Percentiles rank a stretch among this genome's conserved stretches.
Conservation (phyloP, 2,329 filamentous ascomycete genomes). For the Helicocarpus griseus region DNA sequence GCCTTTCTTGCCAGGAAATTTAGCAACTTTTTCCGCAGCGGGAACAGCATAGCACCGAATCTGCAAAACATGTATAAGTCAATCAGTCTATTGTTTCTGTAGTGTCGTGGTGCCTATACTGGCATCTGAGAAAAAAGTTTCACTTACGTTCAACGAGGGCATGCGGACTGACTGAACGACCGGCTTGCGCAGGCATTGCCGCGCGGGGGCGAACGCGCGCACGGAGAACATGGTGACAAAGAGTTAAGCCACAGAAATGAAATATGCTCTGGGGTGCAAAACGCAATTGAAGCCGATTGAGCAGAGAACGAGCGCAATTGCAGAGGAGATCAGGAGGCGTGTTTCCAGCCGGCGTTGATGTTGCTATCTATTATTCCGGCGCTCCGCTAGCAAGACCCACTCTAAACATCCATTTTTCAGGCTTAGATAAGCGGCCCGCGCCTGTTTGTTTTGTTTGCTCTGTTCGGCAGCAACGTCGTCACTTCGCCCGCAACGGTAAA, state of each 20-base stretch:
- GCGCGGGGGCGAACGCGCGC: conserved; percentile 66
- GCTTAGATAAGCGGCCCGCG: background rate
- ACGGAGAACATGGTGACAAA: conserved; percentile 65
- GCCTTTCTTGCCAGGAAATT: conserved; percentile 87
- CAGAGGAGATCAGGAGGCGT: background rate
- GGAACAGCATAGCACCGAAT: conserved; percentile 51
- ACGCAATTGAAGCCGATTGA: background rate
- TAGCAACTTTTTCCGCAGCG: conserved; percentile 64
- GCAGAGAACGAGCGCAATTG: background rate
- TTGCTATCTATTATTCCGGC: background rate
- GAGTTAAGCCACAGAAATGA: conserved; percentile 5
- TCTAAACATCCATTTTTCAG: background rate
- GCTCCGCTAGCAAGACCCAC: background rate
- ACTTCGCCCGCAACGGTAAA: background rate
- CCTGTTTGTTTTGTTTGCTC: conserved; percentile 2
- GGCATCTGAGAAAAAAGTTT: conserved; percentile 10
- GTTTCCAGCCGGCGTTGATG: background rate
- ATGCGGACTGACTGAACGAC: conserved; percentile 37
- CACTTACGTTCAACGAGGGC: conserved; percentile 49
- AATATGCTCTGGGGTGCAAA: too few relatives aligned
- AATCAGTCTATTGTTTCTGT: conserved; percentile 9
- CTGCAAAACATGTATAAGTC: conserved; percentile 24
- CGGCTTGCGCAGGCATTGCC: conserved; percentile 68
- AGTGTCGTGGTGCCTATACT: background rate
- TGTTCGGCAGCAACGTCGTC: background rate